Evolutionary conservation across 768 basidiomycete genomes (phyloP).

Genomic region (Rossbeevera mucosa): DNA sequence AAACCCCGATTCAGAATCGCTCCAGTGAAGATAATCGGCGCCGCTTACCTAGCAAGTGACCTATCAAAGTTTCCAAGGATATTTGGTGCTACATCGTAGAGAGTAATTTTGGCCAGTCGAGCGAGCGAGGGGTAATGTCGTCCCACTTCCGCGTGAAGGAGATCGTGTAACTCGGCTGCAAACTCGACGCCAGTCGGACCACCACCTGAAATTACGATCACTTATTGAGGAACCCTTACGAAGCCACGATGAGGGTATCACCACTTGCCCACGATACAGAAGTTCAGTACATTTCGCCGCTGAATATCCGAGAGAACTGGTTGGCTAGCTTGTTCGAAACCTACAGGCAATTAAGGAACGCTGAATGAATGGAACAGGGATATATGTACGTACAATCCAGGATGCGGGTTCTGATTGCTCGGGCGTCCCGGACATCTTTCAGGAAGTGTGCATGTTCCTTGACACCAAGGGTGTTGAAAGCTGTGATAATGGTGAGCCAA

Average conservation of each 20-base stretch:
- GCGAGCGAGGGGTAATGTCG: slow-evolving; percentile 61
- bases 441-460: slow-evolving; percentile 80
- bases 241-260: background rate
- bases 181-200: slow-evolving; percentile 82
- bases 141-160: slow-evolving; percentile 62
- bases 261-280: slow-evolving; percentile 75
- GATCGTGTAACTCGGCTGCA: slow-evolving; percentile 76
- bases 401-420: slow-evolving; percentile 64
- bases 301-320: slow-evolving; percentile 73
- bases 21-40: background rate
- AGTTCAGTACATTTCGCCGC: slow-evolving; percentile 71
- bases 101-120: slow-evolving; percentile 61
- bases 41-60: slow-evolving; percentile 51
- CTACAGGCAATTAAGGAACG: slow-evolving; percentile 26
- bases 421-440: slow-evolving; percentile 74
- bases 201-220: slow-evolving; percentile 42
- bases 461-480: slow-evolving; percentile 69
- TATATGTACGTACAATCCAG: slow-evolving; percentile 55
- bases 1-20: background rate
- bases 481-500: slow-evolving; percentile 30
- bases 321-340: slow-evolving; percentile 84
- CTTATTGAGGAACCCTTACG: slow-evolving; percentile 4
- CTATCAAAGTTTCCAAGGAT: slow-evolving; percentile 76
- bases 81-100: slow-evolving; percentile 77
- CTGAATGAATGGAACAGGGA: background rate